phyloP scores from a whole-genome alignment of 805 yeast genomes.

The Yarrowia sp. region DNA sequence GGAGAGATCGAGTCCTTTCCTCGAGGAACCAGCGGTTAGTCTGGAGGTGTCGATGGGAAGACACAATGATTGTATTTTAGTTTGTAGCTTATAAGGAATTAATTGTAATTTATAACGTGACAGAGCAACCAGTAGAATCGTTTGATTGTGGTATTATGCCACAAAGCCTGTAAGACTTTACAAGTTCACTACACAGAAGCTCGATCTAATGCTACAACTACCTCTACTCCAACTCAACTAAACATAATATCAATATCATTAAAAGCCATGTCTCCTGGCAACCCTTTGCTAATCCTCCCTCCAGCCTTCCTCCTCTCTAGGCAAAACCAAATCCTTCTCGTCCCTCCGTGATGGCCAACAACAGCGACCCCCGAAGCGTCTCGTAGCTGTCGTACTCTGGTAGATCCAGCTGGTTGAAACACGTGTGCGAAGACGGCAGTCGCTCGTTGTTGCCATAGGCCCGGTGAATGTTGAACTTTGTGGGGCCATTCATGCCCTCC shows the following conservation, averaged over 20 bases:
- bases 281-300: neutral
- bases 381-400: constrained; percentile 94
- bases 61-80: neutral
- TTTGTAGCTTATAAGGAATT: constrained; percentile 7
- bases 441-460: constrained; percentile 87
- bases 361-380: constrained; percentile 76
- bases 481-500: constrained; percentile 83
- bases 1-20: neutral
- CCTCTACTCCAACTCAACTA: neutral
- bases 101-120: constrained; percentile 5
- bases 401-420: constrained; percentile 92
- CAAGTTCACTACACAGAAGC: neutral
- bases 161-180: neutral
- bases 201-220: neutral
- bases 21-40: constrained; percentile 2
- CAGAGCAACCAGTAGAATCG: no score
- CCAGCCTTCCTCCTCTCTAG: constrained; percentile 55
- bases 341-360: constrained; percentile 91
- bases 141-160: no score
- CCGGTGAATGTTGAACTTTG: constrained; percentile 86
- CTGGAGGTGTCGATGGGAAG: no score
- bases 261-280: neutral
- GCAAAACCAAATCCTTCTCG: constrained; percentile 96
- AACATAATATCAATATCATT: constrained; percentile 24
- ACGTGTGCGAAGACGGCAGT: constrained; percentile 94